These are phyloP conservation scores for Oidiodendron maius DNA, from an alignment of 495 filamentous ascomycete genomes.

Conservation along the genomic window DNA sequence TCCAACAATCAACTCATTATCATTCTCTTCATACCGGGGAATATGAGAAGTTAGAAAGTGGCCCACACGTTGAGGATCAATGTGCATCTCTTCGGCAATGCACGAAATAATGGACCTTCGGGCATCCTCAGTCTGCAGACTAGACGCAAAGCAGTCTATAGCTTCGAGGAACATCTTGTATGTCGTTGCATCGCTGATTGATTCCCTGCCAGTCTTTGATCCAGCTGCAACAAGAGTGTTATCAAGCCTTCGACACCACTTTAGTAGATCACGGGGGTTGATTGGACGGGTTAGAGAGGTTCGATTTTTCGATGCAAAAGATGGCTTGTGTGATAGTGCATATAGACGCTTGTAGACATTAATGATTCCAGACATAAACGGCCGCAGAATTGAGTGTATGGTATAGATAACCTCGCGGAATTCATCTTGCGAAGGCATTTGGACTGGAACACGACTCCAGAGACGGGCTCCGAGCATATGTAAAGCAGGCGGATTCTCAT, in stretches of 20 bases:
- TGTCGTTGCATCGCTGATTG: constrained; percentile 62
- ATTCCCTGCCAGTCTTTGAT: constrained; percentile 65
- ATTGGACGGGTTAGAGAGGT: constrained; percentile 50
- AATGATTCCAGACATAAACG: constrained; percentile 65
- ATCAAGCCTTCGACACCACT: constrained; percentile 77
- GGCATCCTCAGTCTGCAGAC: constrained; percentile 60
- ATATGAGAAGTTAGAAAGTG: constrained; percentile 64
- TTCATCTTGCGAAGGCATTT: constrained; percentile 62
- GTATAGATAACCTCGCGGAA: constrained; percentile 64
- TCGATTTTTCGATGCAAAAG: constrained; percentile 48
- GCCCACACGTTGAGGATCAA: constrained; percentile 70
- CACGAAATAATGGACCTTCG: constrained; percentile 53
- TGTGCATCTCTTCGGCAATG: constrained; percentile 78
- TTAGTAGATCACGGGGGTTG: constrained; percentile 78
- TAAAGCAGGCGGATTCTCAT: constrained; percentile 52
- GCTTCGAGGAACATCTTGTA: constrained; percentile 89
- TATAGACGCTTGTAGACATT: constrained; percentile 67
- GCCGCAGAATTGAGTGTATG: constrained; percentile 62
- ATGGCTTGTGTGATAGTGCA: constrained; percentile 40
- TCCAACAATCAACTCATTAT: constrained; percentile 58
- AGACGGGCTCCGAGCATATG: constrained; percentile 70
- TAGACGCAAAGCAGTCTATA: constrained; percentile 80
- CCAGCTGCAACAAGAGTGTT: constrained; percentile 49
- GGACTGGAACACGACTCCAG: constrained; percentile 70
- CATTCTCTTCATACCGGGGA: constrained; percentile 54